Conservation (phyloP, 352 stramenopile species). For the Phytophthora multivora region DNA sequence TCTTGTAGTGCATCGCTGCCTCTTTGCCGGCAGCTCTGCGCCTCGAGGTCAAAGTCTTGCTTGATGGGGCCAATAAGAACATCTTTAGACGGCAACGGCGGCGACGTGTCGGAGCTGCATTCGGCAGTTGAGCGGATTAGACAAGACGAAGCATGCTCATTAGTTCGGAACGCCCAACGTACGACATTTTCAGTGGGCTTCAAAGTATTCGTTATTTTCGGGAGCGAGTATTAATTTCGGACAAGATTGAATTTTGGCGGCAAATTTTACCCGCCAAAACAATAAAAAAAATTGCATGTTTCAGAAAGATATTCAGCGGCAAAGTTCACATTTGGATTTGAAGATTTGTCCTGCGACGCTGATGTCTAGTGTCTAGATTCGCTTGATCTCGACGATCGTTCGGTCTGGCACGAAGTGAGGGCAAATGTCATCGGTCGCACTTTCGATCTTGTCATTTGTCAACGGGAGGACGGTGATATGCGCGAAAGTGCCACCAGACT, state of each 20-base stretch:
- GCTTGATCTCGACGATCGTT: conserved; percentile 92
- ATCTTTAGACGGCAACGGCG: conserved; percentile 27
- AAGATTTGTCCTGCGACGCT: no score
- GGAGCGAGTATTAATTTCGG: not conserved
- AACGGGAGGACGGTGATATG: conserved; percentile 92
- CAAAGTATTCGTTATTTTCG: no score
- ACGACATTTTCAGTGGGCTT: conserved; percentile 2
- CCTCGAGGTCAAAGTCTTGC: conserved; percentile 61
- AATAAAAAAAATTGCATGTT: no score
- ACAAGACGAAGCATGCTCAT: no score
- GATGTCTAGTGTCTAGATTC: conserved; percentile 55
- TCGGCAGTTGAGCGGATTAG: no score
- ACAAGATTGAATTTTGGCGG: no score
- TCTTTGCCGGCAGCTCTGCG: conserved; percentile 47
- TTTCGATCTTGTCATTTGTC: conserved; percentile 73
- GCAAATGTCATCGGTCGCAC: conserved; percentile 46
- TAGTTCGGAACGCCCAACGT: not conserved
- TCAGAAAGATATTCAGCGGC: not conserved
- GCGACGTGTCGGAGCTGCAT: not conserved
- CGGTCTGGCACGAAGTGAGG: conserved; percentile 85
- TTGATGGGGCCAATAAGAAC: conserved; percentile 55
- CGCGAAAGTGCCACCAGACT: conserved; percentile 94
- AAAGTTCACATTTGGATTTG: not conserved
- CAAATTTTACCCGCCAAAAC: no score
- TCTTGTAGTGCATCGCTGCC: conserved; percentile 41